These are phyloP conservation scores for Geopyxis carbonaria DNA, from an alignment of 495 filamentous ascomycete species.

Conservation along the genomic window DNA sequence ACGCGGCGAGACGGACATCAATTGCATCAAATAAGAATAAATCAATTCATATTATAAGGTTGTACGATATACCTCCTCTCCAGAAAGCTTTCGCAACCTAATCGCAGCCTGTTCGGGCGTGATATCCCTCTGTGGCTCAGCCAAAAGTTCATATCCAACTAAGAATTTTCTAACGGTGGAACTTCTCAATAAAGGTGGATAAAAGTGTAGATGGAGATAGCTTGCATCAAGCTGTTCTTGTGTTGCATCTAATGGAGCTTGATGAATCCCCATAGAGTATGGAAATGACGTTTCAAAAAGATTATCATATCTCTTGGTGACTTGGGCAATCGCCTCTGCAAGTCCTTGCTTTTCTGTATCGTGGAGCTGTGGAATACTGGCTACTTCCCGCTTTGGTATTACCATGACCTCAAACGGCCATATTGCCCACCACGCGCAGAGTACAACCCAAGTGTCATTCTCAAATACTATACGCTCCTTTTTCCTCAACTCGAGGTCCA, in stretches of 20 bases:
- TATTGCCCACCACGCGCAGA: constrained; percentile 92
- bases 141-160: constrained; percentile 90
- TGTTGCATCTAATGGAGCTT: constrained; percentile 76
- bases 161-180: constrained; percentile 91
- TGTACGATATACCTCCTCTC: constrained; percentile 72
- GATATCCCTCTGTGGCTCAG: constrained; percentile 91
- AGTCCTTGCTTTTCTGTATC: constrained; percentile 48
- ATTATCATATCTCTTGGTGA: constrained; percentile 86
- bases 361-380: constrained; percentile 63
- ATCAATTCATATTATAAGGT: no score
- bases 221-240: constrained; percentile 68
- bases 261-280: constrained; percentile 81
- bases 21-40: no score
- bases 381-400: constrained; percentile 60
- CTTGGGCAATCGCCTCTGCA: constrained; percentile 68
- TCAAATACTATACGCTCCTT: constrained; percentile 71
- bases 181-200: constrained; percentile 79
- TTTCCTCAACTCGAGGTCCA: constrained; percentile 61
- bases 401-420: constrained; percentile 98
- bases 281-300: constrained; percentile 93
- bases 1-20: no score
- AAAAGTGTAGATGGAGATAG: constrained; percentile 94
- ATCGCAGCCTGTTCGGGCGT: constrained; percentile 90
- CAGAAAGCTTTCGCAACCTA: constrained; percentile 49
- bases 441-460: constrained; percentile 62